Percentiles rank a stretch among this genome's conserved stretches.
Conservation (phyloP, 2,329 filamentous ascomycete species). For the Epichloe sp. region DNA sequence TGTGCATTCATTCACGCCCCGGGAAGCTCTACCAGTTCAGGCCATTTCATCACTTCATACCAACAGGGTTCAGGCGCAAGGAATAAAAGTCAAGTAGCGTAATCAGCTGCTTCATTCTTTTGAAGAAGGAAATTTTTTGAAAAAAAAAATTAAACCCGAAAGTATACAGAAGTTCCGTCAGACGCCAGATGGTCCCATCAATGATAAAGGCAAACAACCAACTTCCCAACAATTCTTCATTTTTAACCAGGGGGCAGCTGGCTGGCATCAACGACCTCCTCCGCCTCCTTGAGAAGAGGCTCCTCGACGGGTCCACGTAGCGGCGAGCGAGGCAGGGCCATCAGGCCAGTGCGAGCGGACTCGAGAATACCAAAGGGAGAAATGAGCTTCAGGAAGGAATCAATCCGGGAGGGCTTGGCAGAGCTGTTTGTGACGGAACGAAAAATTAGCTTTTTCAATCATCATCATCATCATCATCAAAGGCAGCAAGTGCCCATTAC, state of each 20-base stretch:
- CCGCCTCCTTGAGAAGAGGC: constrained; percentile 64
- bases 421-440: constrained; percentile 38
- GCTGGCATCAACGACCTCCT: constrained; percentile 90
- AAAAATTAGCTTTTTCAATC: background rate
- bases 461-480: no score
- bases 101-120: constrained; percentile 1
- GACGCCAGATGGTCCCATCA: constrained; percentile 7
- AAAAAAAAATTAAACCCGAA: background rate
- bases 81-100: constrained; percentile 6
- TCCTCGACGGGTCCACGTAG: constrained; percentile 64
- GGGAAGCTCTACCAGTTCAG: background rate
- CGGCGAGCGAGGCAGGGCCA: constrained; percentile 90
- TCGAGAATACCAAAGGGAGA: constrained; percentile 91
- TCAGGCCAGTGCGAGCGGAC: constrained; percentile 87
- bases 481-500: no score
- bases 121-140: background rate
- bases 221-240: background rate
- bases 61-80: constrained; percentile 1
- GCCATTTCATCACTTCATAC: constrained; percentile 29
- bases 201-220: background rate
- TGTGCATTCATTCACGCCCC: no score
- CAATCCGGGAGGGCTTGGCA: constrained; percentile 84
- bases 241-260: constrained; percentile 81
- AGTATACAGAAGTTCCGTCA: constrained; percentile 6
- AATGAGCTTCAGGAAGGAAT: constrained; percentile 95